Base-by-base conservation (phyloP, 352 stramenopile genomes). In the Globisporangium nunn region DNA sequence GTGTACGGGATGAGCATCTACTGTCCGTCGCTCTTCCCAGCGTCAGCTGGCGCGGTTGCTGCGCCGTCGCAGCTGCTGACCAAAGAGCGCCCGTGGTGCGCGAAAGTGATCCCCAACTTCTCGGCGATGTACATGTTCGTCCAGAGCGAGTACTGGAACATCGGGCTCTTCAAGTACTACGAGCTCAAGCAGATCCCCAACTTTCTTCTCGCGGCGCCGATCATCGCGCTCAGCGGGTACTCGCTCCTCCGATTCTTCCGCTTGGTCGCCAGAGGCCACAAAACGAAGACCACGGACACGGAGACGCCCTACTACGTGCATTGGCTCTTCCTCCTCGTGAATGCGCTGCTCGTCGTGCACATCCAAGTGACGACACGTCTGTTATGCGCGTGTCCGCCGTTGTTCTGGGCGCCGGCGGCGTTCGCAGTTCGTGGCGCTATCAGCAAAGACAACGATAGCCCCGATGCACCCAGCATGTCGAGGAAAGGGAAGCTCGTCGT, bases 141-240 rank as follows among this genome's bases (percentile, higher is more conserved):
- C 57, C 95, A 98, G 81, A 72, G 74, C 33, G 88, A 97, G 70
- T 97, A 98, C 72, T 98, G 95, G 94, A 96, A 98, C 67, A 85
- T 98, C 31, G 95, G 93, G 2, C 73, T 97, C 11, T 85, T 98
- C 40, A 68, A 70, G 14, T 98, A 98, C 72, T 98, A 96, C 69
- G 66, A 96, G 67, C 58, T 79, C 61, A 96, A 96, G 65, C 93
- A 98, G 65, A 60, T 98, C 45, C 95, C 95, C 35, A 98, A 98
- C 62, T 98, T 98, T 59, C 31, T 97, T 2, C 76, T 98, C 23
- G 95, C 95, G 14, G 49, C 74, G 28, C 95, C 95, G 1, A 81
- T 97, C 31, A 50, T 98, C 17, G n/a, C 62, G 2, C 64, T 97
- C 15, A 88, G 81, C 53, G 58, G 65, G 17, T 65, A 76, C 43